phyloP scores from a whole-genome alignment of 2,329 filamentous ascomycete genomes.

The Waltergamsia citrina region DNA sequence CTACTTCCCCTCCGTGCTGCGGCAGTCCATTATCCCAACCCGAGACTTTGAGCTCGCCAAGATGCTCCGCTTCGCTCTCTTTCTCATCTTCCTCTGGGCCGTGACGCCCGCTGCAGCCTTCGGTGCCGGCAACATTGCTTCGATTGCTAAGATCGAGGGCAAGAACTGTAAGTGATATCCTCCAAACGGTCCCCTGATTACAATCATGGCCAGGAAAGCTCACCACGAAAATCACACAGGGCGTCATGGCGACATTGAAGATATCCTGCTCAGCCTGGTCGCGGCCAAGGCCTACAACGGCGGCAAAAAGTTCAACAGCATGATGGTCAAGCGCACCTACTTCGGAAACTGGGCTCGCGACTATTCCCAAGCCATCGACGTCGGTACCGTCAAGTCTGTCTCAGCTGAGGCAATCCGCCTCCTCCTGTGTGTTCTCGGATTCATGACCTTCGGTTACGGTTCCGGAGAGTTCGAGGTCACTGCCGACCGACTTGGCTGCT shows the following conservation, averaged over 20 bases:
- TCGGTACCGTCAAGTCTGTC: slow-evolving; percentile 84
- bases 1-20: background rate
- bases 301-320: slow-evolving; percentile 77
- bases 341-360: slow-evolving; percentile 94
- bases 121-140: slow-evolving; percentile 81
- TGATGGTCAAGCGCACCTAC: slow-evolving; percentile 82
- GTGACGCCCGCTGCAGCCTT: slow-evolving; percentile 61
- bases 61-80: slow-evolving; percentile 10
- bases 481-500: slow-evolving; percentile 71
- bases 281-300: slow-evolving; percentile 41
- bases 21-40: background rate
- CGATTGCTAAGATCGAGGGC: slow-evolving; percentile 71
- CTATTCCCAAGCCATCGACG: slow-evolving; percentile 90
- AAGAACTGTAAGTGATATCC: slow-evolving; percentile 71
- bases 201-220: too few species aligned
- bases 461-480: slow-evolving; percentile 81
- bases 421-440: slow-evolving; percentile 79
- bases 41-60: slow-evolving; percentile 2
- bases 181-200: too few species aligned
- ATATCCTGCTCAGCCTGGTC: slow-evolving; percentile 68
- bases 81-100: slow-evolving; percentile 56
- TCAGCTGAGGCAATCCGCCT: slow-evolving; percentile 87
- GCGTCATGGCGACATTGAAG: slow-evolving; percentile 89
- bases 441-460: slow-evolving; percentile 80
- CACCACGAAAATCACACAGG: too few species aligned